Conservation (phyloP, 139 green algal genomes). For the Micromonas pusilla region DNA sequence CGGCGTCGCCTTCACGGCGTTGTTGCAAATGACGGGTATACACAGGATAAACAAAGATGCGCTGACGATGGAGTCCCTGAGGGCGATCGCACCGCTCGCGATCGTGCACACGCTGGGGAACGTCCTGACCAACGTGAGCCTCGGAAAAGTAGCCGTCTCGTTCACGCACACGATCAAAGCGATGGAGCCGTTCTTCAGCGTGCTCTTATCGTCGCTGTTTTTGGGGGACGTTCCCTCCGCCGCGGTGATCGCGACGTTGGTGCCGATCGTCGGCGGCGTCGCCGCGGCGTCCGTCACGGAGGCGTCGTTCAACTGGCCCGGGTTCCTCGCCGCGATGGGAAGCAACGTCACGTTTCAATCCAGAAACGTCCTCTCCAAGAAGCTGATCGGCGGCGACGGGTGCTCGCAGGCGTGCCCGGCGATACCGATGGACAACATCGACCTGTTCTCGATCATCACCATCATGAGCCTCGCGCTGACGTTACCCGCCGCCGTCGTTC, state of each 20-base stretch:
- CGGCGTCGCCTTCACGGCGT: slow-evolving; percentile 52
- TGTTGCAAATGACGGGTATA: slow-evolving; percentile 63
- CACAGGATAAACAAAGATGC: slow-evolving; percentile 46
- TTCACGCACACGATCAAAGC: slow-evolving; percentile 42
- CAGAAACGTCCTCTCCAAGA: slow-evolving; percentile 46
- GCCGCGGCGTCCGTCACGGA: slow-evolving; percentile 46
- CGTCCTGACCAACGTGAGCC: slow-evolving; percentile 89
- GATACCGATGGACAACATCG: slow-evolving; percentile 36
- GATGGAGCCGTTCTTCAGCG: slow-evolving; percentile 34
- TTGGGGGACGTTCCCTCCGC: slow-evolving; percentile 14
- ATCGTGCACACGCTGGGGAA: slow-evolving; percentile 94
- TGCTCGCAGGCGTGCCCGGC: slow-evolving; percentile 26
- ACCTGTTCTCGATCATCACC: slow-evolving; percentile 41
- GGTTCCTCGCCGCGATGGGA: slow-evolving; percentile 44
- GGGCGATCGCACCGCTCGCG: slow-evolving; percentile 80
- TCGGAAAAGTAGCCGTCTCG: slow-evolving; percentile 77
- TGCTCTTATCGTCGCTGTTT: slow-evolving; percentile 28
- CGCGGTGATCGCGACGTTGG: slow-evolving; percentile 13
- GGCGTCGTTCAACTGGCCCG: slow-evolving; percentile 45
- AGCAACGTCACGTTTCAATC: slow-evolving; percentile 47
- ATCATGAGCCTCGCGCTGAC: slow-evolving; percentile 31
- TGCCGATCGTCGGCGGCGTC: slow-evolving; percentile 40
- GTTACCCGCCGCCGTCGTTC: slow-evolving; percentile 22
- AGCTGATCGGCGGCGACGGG: slow-evolving; percentile 17
- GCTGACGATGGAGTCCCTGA: slow-evolving; percentile 40